phyloP scores from a whole-genome alignment of 306 rosid genomes.

The Cicer arietinum region DNA sequence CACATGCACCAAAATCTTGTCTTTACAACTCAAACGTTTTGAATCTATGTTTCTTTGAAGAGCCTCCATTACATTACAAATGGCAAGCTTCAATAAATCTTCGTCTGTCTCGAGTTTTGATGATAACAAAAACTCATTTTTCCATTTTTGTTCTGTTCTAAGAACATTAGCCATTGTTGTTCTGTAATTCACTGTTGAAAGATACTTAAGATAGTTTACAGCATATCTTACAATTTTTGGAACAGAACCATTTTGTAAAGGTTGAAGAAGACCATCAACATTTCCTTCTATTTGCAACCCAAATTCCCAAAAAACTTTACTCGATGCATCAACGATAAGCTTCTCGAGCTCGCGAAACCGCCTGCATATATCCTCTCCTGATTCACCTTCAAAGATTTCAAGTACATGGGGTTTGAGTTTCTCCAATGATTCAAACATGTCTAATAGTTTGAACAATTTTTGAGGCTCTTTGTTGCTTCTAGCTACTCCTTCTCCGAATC shows the following conservation, averaged over 20 bases:
- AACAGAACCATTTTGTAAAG: conserved; percentile 78
- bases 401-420: conserved; percentile 61
- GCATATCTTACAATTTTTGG: conserved; percentile 82
- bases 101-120: conserved; percentile 55
- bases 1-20: conserved; percentile 57
- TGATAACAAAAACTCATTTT: conserved; percentile 46
- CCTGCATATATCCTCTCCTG: conserved; percentile 64
- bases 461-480: conserved; percentile 89
- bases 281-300: conserved; percentile 84
- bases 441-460: conserved; percentile 80
- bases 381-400: conserved; percentile 63
- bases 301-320: conserved; percentile 84
- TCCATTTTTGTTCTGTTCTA: conserved; percentile 80
- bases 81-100: conserved; percentile 56
- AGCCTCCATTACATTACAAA: conserved; percentile 78
- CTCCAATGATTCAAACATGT: conserved; percentile 74
- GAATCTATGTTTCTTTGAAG: conserved; percentile 78
- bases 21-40: conserved; percentile 60
- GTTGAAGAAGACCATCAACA: conserved; percentile 71
- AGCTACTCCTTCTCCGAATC: conserved; percentile 87
- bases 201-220: conserved; percentile 78
- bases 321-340: conserved; percentile 79
- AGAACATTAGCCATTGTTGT: conserved; percentile 70
- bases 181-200: conserved; percentile 60
- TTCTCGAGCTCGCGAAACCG: conserved; percentile 78